Evolutionary conservation across 805 yeast species (phyloP).

Genomic region (Millerozyma acaciae): DNA sequence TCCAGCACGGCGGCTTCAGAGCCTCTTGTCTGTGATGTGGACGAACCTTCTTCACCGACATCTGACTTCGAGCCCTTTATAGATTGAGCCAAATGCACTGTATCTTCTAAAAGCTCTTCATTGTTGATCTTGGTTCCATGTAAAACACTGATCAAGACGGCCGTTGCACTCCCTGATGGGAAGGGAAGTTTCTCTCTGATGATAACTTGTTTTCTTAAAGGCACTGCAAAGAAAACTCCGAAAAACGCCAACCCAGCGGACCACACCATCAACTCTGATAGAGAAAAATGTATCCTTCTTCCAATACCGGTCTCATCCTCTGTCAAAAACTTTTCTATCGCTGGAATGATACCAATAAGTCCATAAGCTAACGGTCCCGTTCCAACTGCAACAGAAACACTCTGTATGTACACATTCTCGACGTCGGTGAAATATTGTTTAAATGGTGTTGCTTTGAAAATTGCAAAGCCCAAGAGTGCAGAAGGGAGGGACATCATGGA

Average conservation of each 20-base stretch:
- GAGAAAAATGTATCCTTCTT: conserved; percentile 28
- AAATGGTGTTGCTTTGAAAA: conserved; percentile 63
- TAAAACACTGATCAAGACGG: conserved; percentile 82
- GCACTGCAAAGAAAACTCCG: conserved; percentile 94
- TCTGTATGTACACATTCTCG: conserved; percentile 90
- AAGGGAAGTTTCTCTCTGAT: conserved; percentile 84
- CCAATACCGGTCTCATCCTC: conserved; percentile 70
- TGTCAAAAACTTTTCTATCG: conserved; percentile 83
- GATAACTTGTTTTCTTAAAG: conserved; percentile 80
- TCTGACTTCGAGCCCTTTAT: no score
- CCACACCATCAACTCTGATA: conserved; percentile 70
- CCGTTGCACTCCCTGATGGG: conserved; percentile 96
- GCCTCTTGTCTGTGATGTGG: no score
- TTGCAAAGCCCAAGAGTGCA: conserved; percentile 80
- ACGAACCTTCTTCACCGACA: no score
- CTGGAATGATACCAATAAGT: conserved; percentile 92
- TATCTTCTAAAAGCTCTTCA: no score
- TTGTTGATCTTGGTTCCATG: conserved; percentile 61
- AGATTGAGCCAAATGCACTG: no score
- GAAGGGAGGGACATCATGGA: conserved; percentile 98
- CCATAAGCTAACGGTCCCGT: conserved; percentile 97
- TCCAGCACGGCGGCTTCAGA: no score
- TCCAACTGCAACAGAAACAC: conserved; percentile 94
- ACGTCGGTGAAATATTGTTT: conserved; percentile 58
- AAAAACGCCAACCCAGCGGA: conserved; percentile 83